Conservation (phyloP, 2,329 filamentous ascomycete species). For the Penicillium digitatum region DNA sequence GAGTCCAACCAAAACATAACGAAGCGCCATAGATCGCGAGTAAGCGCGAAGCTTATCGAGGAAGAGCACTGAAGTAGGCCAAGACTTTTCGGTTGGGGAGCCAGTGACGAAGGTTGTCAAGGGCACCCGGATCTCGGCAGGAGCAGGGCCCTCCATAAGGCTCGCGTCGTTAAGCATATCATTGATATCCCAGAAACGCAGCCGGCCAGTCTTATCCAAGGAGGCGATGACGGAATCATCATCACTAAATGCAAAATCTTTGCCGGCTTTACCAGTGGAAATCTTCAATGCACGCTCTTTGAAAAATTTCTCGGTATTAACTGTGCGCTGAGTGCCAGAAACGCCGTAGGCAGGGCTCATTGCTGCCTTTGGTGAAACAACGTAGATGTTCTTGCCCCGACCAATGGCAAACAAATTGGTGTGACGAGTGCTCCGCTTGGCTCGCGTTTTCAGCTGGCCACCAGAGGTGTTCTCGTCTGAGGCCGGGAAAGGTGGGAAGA, state of each 20-base stretch:
- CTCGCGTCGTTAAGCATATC: constrained; percentile 59
- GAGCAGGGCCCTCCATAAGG: constrained; percentile 41
- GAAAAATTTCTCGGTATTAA: constrained; percentile 83
- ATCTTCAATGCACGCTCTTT: constrained; percentile 87
- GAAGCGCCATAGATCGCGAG: constrained; percentile 79
- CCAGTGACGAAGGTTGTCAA: constrained; percentile 83
- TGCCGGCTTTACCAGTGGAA: constrained; percentile 94
- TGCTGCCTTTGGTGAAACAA: constrained; percentile 64
- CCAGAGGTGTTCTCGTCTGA: constrained; percentile 88
- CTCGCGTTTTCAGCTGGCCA: constrained; percentile 90
- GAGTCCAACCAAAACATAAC: constrained; percentile 95
- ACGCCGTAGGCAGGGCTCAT: constrained; percentile 48
- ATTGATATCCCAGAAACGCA: constrained; percentile 98
- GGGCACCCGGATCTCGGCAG: constrained; percentile 77
- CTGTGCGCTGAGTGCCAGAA: constrained; percentile 53
- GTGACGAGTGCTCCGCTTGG: constrained; percentile 81
- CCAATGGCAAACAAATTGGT: constrained; percentile 94
- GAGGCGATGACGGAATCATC: constrained; percentile 93
- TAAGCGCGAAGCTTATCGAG: constrained; percentile 95
- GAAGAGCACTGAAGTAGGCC: constrained; percentile 92
- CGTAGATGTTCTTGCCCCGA: constrained; percentile 91
- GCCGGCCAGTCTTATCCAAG: constrained; percentile 89
- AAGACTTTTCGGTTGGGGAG: constrained; percentile 85
- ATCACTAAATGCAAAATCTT: constrained; percentile 96
- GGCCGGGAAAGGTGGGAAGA: constrained; percentile 78